phyloP scores from a whole-genome alignment of 768 basidiomycete genomes.

The Xerocomus brunneocitrinus region DNA sequence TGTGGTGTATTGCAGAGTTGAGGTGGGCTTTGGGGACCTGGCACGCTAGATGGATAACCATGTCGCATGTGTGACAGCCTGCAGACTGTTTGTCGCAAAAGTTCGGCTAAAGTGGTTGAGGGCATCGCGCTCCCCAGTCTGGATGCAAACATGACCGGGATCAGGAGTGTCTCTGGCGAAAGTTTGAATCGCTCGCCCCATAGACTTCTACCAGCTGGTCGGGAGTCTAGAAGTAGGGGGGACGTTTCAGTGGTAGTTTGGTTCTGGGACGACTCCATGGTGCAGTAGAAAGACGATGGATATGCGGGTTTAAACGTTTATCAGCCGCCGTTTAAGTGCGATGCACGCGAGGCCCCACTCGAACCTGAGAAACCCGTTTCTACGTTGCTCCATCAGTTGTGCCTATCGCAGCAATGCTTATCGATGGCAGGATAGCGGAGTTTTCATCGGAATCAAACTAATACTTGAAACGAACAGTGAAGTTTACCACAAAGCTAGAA shows the following conservation, averaged over 20 bases:
- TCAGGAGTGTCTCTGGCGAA: slow-evolving; percentile 20
- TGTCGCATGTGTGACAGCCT: slow-evolving; percentile 19
- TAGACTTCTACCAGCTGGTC: not conserved
- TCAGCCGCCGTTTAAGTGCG: not conserved
- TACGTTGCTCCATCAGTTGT: slow-evolving; percentile 9
- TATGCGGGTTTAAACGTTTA: not conserved
- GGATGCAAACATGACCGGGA: slow-evolving; percentile 25
- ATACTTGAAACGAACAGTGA: slow-evolving; percentile 3
- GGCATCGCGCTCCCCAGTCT: slow-evolving; percentile 20
- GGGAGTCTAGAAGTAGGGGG: slow-evolving; percentile 7
- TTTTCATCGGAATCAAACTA: too few relatives aligned
- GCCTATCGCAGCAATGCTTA: slow-evolving; percentile 9
- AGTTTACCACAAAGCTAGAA: slow-evolving; percentile 22
- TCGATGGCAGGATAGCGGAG: too few relatives aligned
- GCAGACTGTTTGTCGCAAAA: slow-evolving; percentile 27
- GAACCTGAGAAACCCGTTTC: not conserved
- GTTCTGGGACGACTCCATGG: slow-evolving; percentile 11
- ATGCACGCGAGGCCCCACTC: not conserved
- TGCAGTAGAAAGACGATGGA: not conserved
- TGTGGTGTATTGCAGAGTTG: slow-evolving; percentile 20
- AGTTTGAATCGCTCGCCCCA: not conserved
- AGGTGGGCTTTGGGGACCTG: not conserved
- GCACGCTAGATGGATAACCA: too few relatives aligned
- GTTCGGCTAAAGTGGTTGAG: slow-evolving; percentile 24
- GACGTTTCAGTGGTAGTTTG: slow-evolving; percentile 7